phyloP scores from a whole-genome alignment of 2,329 filamentous ascomycete species.

The Arthrobotrys sphaeroides region DNA sequence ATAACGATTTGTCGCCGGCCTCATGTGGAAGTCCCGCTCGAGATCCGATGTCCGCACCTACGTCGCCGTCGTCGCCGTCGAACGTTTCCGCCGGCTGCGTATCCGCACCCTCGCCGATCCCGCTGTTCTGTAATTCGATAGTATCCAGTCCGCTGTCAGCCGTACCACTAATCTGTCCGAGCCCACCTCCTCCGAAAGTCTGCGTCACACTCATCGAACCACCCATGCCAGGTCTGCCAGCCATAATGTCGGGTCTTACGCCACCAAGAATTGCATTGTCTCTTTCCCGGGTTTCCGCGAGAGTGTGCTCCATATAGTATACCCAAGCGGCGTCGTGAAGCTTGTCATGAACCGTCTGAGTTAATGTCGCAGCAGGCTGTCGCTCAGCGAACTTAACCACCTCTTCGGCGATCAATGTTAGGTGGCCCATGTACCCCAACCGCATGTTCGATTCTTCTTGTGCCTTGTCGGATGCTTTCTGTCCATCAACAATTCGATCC shows the following conservation, averaged over 20 bases:
- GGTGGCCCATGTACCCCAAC: conserved; percentile 97
- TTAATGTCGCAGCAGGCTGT: conserved; percentile 86
- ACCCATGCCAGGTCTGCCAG: conserved; percentile 70
- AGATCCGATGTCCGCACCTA: conserved; percentile 59
- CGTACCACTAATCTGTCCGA: conserved; percentile 25
- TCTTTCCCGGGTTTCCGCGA: conserved; percentile 91
- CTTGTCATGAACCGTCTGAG: conserved; percentile 82
- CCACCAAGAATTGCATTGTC: conserved; percentile 98
- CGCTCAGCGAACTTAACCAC: conserved; percentile 98
- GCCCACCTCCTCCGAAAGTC: conserved; percentile 54
- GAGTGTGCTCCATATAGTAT: conserved; percentile 89
- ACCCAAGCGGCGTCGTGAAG: conserved; percentile 92
- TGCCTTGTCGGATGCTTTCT: conserved; percentile 84
- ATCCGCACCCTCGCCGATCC: conserved; percentile 49
- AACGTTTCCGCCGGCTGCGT: conserved; percentile 67
- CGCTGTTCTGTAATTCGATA: conserved; percentile 58
- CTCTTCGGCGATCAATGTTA: conserved; percentile 96
- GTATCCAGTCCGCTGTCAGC: conserved; percentile 56
- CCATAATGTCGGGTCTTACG: conserved; percentile 87
- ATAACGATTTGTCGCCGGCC: conserved; percentile 74
- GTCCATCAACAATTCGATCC: conserved; percentile 88
- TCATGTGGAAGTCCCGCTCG: conserved; percentile 38
- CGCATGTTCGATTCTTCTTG: conserved; percentile 86
- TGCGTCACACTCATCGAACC: conserved; percentile 56
- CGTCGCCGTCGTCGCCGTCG: conserved; percentile 68